phyloP scores from a whole-genome alignment of 768 basidiomycete species.

The Daedalea quercina region DNA sequence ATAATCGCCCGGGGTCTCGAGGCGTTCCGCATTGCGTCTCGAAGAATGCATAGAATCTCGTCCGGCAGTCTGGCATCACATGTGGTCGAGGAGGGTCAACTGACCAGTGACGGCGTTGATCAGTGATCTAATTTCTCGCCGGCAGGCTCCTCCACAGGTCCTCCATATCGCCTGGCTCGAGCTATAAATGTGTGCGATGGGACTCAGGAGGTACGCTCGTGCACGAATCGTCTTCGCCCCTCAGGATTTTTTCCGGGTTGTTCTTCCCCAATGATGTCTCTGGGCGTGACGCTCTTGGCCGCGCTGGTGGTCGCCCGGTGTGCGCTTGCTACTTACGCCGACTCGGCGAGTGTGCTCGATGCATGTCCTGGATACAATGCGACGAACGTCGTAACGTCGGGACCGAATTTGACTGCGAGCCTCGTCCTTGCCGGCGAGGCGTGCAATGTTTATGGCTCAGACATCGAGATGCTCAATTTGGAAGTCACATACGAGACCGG shows the following conservation, averaged over 20 bases:
- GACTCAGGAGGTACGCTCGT: too few relatives aligned
- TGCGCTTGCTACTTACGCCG: neutral
- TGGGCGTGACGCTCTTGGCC: neutral
- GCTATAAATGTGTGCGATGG: too few relatives aligned
- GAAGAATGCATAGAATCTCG: too few relatives aligned
- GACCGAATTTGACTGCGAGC: slow-evolving; percentile 40
- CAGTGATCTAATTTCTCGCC: too few relatives aligned
- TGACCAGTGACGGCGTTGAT: neutral
- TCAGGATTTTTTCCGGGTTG: too few relatives aligned
- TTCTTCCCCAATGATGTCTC: neutral
- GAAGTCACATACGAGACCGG: slow-evolving; percentile 55
- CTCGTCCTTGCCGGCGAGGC: slow-evolving; percentile 43
- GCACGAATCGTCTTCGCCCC: too few relatives aligned
- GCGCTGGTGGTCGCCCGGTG: neutral
- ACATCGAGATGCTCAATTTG: slow-evolving; percentile 40
- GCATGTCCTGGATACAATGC: slow-evolving; percentile 57
- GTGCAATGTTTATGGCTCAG: slow-evolving; percentile 56
- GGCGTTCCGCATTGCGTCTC: too few relatives aligned
- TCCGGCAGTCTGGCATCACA: neutral
- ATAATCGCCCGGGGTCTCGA: too few relatives aligned
- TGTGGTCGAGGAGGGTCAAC: neutral
- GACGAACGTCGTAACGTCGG: slow-evolving; percentile 33
- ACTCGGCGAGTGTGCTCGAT: neutral
- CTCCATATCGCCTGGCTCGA: too few relatives aligned
- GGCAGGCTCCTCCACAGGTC: too few relatives aligned